Evolutionary conservation across 2,329 filamentous ascomycete species (phyloP).

Genomic region (Sarocladiaceae sp.): DNA sequence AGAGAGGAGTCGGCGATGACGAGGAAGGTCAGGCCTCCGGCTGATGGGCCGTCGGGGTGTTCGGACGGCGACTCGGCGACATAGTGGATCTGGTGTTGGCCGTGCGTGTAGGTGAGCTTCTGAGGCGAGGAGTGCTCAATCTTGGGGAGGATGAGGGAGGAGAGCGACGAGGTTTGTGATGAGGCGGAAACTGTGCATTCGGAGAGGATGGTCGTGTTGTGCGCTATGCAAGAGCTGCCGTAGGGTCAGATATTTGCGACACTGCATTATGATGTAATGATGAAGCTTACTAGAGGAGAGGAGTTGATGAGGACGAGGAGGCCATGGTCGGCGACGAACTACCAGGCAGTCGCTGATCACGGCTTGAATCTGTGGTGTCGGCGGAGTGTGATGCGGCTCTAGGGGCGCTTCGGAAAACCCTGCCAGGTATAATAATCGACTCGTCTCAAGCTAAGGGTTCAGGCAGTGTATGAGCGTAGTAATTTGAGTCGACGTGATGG

Average conservation of each 20-base stretch:
- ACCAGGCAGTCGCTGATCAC: not conserved
- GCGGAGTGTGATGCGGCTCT: no score
- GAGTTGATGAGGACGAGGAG: slow-evolving; percentile 63
- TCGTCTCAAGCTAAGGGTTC: no score
- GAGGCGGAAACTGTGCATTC: slow-evolving; percentile 87
- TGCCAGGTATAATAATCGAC: no score
- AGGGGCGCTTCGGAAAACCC: no score
- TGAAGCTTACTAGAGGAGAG: slow-evolving; percentile 62
- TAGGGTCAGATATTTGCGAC: no score
- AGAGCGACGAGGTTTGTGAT: slow-evolving; percentile 77
- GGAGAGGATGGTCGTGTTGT: slow-evolving; percentile 85
- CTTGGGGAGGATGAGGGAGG: slow-evolving; percentile 90
- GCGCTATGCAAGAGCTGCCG: slow-evolving; percentile 80
- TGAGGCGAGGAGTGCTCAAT: slow-evolving; percentile 74
- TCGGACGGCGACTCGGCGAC: slow-evolving; percentile 75
- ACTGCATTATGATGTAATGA: no score
- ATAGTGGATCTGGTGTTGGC: slow-evolving; percentile 91
- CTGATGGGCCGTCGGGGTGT: slow-evolving; percentile 48
- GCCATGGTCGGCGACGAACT: slow-evolving; percentile 49
- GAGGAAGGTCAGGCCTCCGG: slow-evolving; percentile 84
- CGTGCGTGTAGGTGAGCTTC: slow-evolving; percentile 92
- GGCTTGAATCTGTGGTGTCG: slow-evolving; percentile 2
- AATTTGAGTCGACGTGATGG: no score
- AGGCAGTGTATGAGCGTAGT: no score
- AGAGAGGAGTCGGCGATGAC: slow-evolving; percentile 78